phyloP scores from a whole-genome alignment of 2,329 filamentous ascomycete genomes.

The Dryadomyces quercivorus region DNA sequence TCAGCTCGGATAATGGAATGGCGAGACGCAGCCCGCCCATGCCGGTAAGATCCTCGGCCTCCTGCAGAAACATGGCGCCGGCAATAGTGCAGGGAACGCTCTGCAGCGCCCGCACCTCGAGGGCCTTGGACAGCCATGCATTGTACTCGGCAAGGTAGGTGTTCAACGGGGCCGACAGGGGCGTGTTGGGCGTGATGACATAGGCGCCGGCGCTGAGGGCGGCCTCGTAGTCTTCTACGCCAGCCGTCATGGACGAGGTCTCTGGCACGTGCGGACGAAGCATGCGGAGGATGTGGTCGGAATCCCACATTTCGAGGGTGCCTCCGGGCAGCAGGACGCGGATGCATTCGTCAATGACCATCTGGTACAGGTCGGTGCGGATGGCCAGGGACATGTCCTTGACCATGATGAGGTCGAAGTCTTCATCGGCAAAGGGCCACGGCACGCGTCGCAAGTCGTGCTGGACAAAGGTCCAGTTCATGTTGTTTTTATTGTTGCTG shows the following conservation, averaged over 20 bases:
- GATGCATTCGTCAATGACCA: slow-evolving; percentile 57
- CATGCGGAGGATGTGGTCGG: slow-evolving; percentile 73
- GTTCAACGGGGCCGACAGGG: slow-evolving; percentile 70
- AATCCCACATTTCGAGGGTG: slow-evolving; percentile 78
- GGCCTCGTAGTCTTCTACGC: slow-evolving; percentile 42
- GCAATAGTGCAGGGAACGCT: slow-evolving; percentile 69
- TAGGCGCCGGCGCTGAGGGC: slow-evolving; percentile 68
- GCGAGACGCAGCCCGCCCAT: slow-evolving; percentile 66
- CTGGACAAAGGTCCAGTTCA: slow-evolving; percentile 81
- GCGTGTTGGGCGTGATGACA: slow-evolving; percentile 69
- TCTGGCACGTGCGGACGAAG: slow-evolving; percentile 65
- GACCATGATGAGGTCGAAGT: slow-evolving; percentile 81
- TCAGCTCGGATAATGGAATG: slow-evolving; percentile 73
- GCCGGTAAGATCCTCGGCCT: slow-evolving; percentile 58
- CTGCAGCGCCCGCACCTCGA: slow-evolving; percentile 58
- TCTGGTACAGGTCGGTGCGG: slow-evolving; percentile 45
- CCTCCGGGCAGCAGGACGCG: slow-evolving; percentile 69
- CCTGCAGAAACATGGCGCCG: slow-evolving; percentile 66
- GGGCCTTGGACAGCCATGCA: slow-evolving; percentile 62
- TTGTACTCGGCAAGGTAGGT: slow-evolving; percentile 76
- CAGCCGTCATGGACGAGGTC: slow-evolving; percentile 19
- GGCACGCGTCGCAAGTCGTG: slow-evolving; percentile 69
- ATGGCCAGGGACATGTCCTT: slow-evolving; percentile 66
- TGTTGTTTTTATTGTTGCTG: slow-evolving; percentile 39
- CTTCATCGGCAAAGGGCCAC: slow-evolving; percentile 64